A percentile compares a stretch with the other conserved stretches of the same genome.
phyloP scores from a whole-genome alignment of 176 grass and related monocot genomes.

The Lolium rigidum region DNA sequence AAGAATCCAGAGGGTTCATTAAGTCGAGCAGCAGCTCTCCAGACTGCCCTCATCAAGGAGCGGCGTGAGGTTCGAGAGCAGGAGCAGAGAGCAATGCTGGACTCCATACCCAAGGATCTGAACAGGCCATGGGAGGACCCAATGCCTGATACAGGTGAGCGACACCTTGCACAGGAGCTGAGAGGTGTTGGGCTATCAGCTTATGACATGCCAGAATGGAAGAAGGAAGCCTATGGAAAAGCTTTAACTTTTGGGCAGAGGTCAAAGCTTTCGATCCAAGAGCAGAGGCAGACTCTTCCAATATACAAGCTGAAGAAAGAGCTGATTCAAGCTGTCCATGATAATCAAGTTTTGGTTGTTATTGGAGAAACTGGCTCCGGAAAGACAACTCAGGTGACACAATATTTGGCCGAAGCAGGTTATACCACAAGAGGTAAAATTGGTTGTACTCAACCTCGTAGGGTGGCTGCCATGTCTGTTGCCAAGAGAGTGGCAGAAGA shows the following conservation, averaged over 20 bases:
- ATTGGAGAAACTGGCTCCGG: slow-evolving; percentile 96
- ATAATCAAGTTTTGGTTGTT: slow-evolving; percentile 95
- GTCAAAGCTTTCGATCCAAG: slow-evolving; percentile 87
- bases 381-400: slow-evolving; percentile 95
- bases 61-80: slow-evolving; percentile 89
- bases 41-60: slow-evolving; percentile 95
- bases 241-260: slow-evolving; percentile 89
- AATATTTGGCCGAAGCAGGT: slow-evolving; percentile 90
- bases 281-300: slow-evolving; percentile 91
- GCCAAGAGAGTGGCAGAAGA: slow-evolving; percentile 96
- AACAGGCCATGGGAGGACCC: slow-evolving; percentile 99
- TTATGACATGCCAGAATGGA: slow-evolving; percentile 98
- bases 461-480: slow-evolving; percentile 94
- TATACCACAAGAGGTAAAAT: slow-evolving; percentile 96
- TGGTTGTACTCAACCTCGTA: slow-evolving; percentile 93
- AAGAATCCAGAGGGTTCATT: slow-evolving; percentile 97
- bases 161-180: slow-evolving; percentile 90
- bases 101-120: slow-evolving; percentile 95
- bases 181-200: slow-evolving; percentile 86
- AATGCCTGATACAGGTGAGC: slow-evolving; percentile 86
- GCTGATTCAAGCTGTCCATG: slow-evolving; percentile 90
- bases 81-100: slow-evolving; percentile 96
- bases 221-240: slow-evolving; percentile 95
- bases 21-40: slow-evolving; percentile 84
- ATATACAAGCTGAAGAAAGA: slow-evolving; percentile 97